Evolutionary conservation across 768 basidiomycete species (phyloP).

Genomic region (Russula sp.): DNA sequence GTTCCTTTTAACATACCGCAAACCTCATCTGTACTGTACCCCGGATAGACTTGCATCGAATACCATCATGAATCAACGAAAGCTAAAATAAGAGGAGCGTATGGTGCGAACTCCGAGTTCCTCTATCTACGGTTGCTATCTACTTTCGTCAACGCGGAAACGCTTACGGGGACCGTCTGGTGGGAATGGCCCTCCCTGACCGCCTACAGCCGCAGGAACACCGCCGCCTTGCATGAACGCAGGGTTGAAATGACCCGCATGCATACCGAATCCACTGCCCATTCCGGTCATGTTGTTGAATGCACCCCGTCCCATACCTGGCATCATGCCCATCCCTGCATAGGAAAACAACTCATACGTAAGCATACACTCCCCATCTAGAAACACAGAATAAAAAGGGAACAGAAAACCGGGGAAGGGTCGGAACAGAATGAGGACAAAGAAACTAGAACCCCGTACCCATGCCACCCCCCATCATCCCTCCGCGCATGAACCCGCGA

Average conservation of each 20-base stretch:
- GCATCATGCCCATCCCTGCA: constrained; percentile 55
- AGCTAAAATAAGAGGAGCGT: constrained; percentile 4
- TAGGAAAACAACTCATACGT: constrained; percentile 37
- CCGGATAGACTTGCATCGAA: constrained; percentile 8
- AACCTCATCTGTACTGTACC: constrained; percentile 22
- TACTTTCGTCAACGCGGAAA: constrained; percentile 53
- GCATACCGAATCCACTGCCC: constrained; percentile 46
- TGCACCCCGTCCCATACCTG: constrained; percentile 28
- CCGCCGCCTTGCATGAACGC: constrained; percentile 55
- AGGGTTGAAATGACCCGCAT: constrained; percentile 74
- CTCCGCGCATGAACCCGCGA: constrained; percentile 36
- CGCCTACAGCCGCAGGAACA: constrained; percentile 15
- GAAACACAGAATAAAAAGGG: constrained; percentile 27
- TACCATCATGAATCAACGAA: constrained; percentile 5
- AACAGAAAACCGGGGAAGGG: constrained; percentile 31
- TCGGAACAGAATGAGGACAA: constrained; percentile 18
- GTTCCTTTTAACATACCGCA: constrained; percentile 1
- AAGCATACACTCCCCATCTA: constrained; percentile 42
- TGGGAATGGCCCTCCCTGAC: constrained; percentile 38
- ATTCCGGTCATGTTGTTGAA: constrained; percentile 28
- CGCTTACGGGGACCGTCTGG: constrained; percentile 54
- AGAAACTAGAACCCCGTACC: constrained; percentile 53
- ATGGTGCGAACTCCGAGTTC: constrained; percentile 8
- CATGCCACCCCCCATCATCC: constrained; percentile 40
- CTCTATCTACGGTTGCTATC: constrained; percentile 32